Evolutionary conservation across 2,329 filamentous ascomycete genomes (phyloP), one percentile per base, ranked within the genome.

Genomic region (Didymella exigua): DNA sequence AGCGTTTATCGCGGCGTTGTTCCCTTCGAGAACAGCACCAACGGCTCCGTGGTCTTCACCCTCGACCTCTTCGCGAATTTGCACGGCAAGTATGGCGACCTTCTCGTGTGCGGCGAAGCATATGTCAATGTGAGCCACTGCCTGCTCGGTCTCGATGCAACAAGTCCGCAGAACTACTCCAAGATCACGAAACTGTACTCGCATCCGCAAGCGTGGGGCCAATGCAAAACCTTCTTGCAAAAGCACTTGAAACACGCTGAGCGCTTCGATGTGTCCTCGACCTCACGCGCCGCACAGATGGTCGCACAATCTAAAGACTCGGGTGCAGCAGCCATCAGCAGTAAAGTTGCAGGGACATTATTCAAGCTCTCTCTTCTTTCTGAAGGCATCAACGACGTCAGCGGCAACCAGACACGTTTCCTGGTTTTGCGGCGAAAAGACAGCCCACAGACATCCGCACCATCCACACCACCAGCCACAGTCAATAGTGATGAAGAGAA

Each of bases 11-110:
- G 87, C 52, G 95, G 93, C 63, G 89, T 98, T 27, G 89, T 97
- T 1, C 95, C 95, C 6, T 93, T 96, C 76, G 93, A 98, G 73
- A 99, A 99, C 79, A 96, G 90, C 34, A 93, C 91, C 71, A 96
- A 98, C 75, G 95, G 95, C 68, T 88, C 89, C 49, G 95, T 99
- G 44, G 86, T 95, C 51, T 90, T 91, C 74, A 96, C 93, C 0
- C 84, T 98, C 21, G 93, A 97, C 76, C 85, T 93, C 61, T 86
- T 99, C 56, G 91, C 91, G 62, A 91, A 96, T 76, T 82, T 89
- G 23, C 78, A 85, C 33, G 76, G 75, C 36, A 76, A 77, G 37
- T 91, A 89, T 70, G 80, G 81, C 10, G 85, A 90, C 69, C 82
- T 97, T 40, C 81, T 83, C 42, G 89, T 98, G 34, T 90, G 88